Conservation (phyloP, 441 rosid species). For the Euphorbia celastroides region DNA sequence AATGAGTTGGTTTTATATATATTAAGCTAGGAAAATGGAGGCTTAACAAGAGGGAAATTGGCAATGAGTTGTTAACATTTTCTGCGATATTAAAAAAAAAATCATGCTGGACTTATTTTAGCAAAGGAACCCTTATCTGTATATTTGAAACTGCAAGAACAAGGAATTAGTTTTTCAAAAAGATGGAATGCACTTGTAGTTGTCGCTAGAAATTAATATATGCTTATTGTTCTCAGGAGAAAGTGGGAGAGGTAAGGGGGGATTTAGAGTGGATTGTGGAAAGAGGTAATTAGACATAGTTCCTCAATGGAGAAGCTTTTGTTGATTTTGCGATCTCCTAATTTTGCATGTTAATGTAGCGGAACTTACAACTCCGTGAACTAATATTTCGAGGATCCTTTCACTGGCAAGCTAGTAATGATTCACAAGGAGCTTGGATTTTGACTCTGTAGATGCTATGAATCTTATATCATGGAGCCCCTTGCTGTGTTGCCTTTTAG, state of each 20-base stretch:
- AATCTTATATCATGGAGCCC: background rate
- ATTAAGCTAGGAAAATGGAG: conserved; percentile 1
- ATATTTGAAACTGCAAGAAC: too few relatives aligned
- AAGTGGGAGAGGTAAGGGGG: background rate
- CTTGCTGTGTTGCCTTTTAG: background rate
- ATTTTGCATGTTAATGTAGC: too few relatives aligned
- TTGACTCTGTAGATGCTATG: too few relatives aligned
- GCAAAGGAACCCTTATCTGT: too few relatives aligned
- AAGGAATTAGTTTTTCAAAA: background rate
- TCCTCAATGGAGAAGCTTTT: background rate
- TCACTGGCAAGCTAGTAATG: too few relatives aligned
- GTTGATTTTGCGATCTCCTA: background rate
- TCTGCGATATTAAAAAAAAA: too few relatives aligned
- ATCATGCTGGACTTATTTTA: too few relatives aligned
- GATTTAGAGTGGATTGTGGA: background rate
- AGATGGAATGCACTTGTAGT: background rate
- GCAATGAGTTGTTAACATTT: too few relatives aligned
- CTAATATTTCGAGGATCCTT: too few relatives aligned
- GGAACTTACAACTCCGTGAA: too few relatives aligned
- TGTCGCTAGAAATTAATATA: background rate
- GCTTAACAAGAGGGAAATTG: background rate
- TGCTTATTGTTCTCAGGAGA: background rate
- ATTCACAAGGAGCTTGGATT: too few relatives aligned
- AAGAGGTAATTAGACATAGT: background rate
- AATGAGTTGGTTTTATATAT: background rate